Conservation (phyloP, 2,329 filamentous ascomycete species). For the Corynespora cassiicola region DNA sequence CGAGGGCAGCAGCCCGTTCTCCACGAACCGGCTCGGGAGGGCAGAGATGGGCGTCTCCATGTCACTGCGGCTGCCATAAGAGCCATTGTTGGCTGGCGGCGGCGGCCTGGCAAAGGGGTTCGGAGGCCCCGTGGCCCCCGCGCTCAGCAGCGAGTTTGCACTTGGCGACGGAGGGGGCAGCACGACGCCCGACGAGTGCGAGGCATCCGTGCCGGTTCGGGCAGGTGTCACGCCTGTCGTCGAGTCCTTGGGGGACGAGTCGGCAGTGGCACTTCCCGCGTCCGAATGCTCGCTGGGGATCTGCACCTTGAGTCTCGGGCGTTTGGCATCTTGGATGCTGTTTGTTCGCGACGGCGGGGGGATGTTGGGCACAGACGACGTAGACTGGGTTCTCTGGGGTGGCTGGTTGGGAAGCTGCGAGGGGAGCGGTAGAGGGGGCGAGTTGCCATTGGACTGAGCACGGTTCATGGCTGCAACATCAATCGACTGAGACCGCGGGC, state of each 20-base stretch:
- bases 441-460: conserved; percentile 49
- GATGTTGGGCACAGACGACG: conserved; percentile 72
- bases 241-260: conserved; percentile 69
- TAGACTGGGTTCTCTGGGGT: conserved; percentile 60
- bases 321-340: conserved; percentile 73
- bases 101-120: conserved; percentile 93
- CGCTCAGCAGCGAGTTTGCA: conserved; percentile 82
- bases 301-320: conserved; percentile 88
- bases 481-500: conserved; percentile 67
- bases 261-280: conserved; percentile 74
- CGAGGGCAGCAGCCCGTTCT: conserved; percentile 84
- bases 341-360: conserved; percentile 75
- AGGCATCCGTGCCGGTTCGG: conserved; percentile 59
- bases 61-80: conserved; percentile 46
- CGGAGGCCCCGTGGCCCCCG: conserved; percentile 88
- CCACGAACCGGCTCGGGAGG: conserved; percentile 88
- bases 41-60: conserved; percentile 90
- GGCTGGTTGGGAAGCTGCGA: conserved; percentile 35
- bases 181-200: conserved; percentile 73
- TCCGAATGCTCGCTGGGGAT: conserved; percentile 93
- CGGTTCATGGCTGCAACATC: conserved; percentile 64
- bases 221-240: conserved; percentile 66
- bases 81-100: conserved; percentile 67
- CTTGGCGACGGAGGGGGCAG: conserved; percentile 93
- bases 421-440: conserved; percentile 61